Percentiles rank a stretch among this genome's conserved stretches.
phyloP scores from a whole-genome alignment of 108 stramenopile genomes.

The Conticribra weissflogii region DNA sequence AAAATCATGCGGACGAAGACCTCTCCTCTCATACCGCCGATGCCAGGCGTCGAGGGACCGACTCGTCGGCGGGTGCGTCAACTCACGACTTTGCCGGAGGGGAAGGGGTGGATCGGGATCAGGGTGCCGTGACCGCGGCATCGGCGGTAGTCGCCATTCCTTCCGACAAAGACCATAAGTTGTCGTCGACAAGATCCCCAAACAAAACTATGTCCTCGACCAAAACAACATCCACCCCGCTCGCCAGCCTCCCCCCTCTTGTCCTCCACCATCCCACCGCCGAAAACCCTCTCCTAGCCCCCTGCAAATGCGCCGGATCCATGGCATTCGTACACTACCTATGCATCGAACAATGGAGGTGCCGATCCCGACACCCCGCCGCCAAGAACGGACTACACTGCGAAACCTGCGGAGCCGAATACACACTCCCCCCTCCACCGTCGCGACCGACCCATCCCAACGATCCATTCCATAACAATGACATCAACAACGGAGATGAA shows the following conservation, averaged over 20 bases:
- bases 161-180: too few species aligned
- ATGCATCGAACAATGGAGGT: conserved; percentile 91
- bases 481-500: conserved; percentile 23
- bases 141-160: too few species aligned
- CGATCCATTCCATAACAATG: background rate
- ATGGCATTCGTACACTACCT: conserved; percentile 94
- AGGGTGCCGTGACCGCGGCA: too few species aligned
- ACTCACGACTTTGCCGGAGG: too few species aligned
- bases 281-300: conserved; percentile 87
- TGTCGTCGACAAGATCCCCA: background rate
- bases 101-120: too few species aligned
- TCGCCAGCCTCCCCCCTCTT: conserved; percentile 14
- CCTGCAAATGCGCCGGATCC: conserved; percentile 88
- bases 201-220: background rate
- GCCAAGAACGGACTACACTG: conserved; percentile 80
- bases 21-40: conserved; percentile 20
- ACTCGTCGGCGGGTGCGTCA: background rate
- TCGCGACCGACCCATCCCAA: conserved; percentile 51
- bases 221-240: background rate
- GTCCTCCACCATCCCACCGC: conserved; percentile 60
- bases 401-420: conserved; percentile 81
- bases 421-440: conserved; percentile 86
- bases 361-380: conserved; percentile 83
- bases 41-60: background rate
- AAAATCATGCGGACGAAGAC: conserved; percentile 40